Conservation (phyloP, 192 early-diverging fungal genomes). For the Backusella circina region DNA sequence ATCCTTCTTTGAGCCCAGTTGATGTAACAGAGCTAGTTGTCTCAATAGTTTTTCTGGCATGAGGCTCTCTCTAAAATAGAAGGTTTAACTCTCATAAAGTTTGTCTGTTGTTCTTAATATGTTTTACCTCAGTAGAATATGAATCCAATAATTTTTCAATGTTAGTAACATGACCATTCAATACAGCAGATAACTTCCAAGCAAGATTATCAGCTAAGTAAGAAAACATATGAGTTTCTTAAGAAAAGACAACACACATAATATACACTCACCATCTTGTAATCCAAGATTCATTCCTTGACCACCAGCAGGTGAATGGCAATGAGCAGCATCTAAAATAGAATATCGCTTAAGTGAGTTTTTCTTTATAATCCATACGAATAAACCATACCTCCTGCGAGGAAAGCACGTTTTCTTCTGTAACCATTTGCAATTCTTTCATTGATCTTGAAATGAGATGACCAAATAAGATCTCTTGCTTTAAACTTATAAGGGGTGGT, state of each 20-base stretch:
- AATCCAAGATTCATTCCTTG: constrained; percentile 46
- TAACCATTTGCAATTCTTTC: constrained; percentile 34
- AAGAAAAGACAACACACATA: background rate
- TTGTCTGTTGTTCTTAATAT: background rate
- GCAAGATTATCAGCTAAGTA: constrained; percentile 37
- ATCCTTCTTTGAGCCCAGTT: background rate
- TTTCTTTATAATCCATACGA: background rate
- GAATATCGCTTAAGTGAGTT: background rate
- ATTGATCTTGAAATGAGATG: constrained; percentile 27
- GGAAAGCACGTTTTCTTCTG: constrained; percentile 23
- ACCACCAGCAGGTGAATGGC: constrained; percentile 33
- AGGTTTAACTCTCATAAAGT: background rate
- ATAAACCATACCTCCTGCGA: constrained; percentile 26
- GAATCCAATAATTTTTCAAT: constrained; percentile 34
- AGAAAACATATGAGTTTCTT: background rate
- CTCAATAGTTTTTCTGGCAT: background rate
- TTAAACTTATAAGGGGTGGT: background rate
- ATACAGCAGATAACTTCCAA: constrained; percentile 45
- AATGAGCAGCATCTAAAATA: constrained; percentile 33
- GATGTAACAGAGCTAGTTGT: background rate
- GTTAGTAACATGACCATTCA: constrained; percentile 21
- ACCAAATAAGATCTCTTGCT: constrained; percentile 12
- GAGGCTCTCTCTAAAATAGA: background rate
- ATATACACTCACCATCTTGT: constrained; percentile 32
- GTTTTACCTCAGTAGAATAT: constrained; percentile 32